phyloP scores from a whole-genome alignment of 1,284 basidiomycete species.

The Bjerkandera adusta region DNA sequence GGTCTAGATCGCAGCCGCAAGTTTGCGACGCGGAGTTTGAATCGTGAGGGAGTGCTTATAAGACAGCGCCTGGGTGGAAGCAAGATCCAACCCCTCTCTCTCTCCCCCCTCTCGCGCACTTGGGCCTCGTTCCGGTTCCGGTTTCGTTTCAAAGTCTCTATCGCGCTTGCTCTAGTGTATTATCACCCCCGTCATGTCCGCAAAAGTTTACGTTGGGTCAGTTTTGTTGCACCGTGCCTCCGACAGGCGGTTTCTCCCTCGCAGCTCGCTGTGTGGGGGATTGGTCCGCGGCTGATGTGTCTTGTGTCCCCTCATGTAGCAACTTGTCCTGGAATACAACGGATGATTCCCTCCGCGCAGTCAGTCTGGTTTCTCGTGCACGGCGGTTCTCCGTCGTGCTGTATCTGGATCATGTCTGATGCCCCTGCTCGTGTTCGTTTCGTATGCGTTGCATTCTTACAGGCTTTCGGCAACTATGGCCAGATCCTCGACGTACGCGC shows the following conservation, averaged over 20 bases:
- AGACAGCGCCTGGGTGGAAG: constrained; percentile 29
- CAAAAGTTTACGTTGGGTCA: constrained; percentile 87
- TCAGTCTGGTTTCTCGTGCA: constrained; percentile 57
- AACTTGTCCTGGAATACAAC: constrained; percentile 94
- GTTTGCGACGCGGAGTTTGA: constrained; percentile 29
- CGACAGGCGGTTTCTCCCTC: constrained; percentile 14
- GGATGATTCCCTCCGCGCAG: constrained; percentile 83
- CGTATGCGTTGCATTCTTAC: constrained; percentile 25
- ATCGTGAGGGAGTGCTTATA: constrained; percentile 44
- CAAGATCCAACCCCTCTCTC: constrained; percentile 25
- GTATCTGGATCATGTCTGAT: constrained; percentile 23
- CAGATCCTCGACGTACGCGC: constrained; percentile 71
- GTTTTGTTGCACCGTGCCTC: constrained; percentile 35
- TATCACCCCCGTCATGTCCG: constrained; percentile 58
- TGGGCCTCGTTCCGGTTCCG: constrained; percentile 29
- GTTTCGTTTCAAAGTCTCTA: constrained; percentile 43
- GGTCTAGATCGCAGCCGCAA: constrained; percentile 12
- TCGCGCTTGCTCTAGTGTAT: constrained; percentile 40
- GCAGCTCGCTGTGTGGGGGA: constrained; percentile 17
- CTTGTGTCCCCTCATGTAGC: constrained; percentile 46
- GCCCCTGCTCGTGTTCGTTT: constrained; percentile 28
- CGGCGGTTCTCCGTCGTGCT: constrained; percentile 35
- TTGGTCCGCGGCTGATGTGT: constrained; percentile 32
- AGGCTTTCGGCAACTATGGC: constrained; percentile 74
- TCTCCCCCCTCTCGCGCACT: constrained; percentile 24